phyloP scores from a whole-genome alignment of 352 stramenopile genomes.

The Pythium diclinum region DNA sequence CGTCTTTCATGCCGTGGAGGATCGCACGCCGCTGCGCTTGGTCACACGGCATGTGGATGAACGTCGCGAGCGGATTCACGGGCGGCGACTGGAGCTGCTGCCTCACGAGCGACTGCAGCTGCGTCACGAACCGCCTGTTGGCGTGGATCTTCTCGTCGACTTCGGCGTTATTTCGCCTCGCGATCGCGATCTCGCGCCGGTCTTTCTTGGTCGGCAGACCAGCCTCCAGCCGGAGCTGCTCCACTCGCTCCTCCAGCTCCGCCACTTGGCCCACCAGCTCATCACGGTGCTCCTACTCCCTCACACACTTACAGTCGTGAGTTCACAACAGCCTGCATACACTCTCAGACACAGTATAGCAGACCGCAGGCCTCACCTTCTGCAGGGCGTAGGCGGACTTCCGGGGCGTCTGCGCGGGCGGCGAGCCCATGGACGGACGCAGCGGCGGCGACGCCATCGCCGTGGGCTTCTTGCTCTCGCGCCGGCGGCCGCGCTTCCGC shows the following conservation, averaged over 20 bases:
- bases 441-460: too few relatives aligned
- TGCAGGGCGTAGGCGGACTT: too few relatives aligned
- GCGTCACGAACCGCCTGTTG: not conserved
- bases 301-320: too few relatives aligned
- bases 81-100: not conserved
- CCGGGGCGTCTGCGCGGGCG: too few relatives aligned
- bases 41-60: constrained; percentile 3
- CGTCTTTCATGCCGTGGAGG: not conserved
- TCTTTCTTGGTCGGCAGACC: constrained; percentile 5
- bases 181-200: not conserved
- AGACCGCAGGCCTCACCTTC: too few relatives aligned
- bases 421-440: too few relatives aligned
- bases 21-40: not conserved
- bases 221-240: constrained; percentile 3
- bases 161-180: not conserved
- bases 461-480: too few relatives aligned
- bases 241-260: constrained; percentile 13
- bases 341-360: too few relatives aligned
- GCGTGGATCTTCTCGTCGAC: constrained; percentile 5
- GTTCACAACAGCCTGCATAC: too few relatives aligned
- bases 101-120: not conserved
- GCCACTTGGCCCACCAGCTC: constrained; percentile 12
- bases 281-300: not conserved
- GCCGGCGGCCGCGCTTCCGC: too few relatives aligned
- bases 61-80: not conserved